Evolutionary conservation across 2,329 filamentous ascomycete genomes (phyloP).

Genomic region (Exophiala sp.): DNA sequence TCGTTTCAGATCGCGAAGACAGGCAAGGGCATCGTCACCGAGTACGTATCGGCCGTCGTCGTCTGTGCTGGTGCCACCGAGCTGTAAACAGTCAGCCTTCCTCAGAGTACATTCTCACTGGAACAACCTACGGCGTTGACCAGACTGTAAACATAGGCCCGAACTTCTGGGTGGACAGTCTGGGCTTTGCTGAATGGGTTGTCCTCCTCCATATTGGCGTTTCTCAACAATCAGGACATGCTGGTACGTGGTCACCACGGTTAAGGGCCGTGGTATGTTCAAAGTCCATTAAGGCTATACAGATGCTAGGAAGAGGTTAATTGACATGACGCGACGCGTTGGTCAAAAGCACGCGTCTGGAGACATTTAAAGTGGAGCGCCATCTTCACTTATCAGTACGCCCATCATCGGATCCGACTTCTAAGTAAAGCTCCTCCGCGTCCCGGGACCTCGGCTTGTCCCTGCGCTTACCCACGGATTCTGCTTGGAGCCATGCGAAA

Average conservation of each 20-base stretch:
- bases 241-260: neutral
- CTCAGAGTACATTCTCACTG: conserved; percentile 15
- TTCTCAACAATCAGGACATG: conserved; percentile 1
- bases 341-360: neutral
- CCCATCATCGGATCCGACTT: too few relatives aligned
- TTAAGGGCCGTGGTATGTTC: neutral
- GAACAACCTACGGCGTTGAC: conserved; percentile 73
- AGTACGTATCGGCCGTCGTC: conserved; percentile 81
- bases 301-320: too few relatives aligned
- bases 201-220: conserved; percentile 40
- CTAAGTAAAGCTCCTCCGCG: too few relatives aligned
- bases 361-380: neutral
- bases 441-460: neutral
- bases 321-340: neutral
- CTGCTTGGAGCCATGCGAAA: neutral
- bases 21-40: conserved; percentile 88
- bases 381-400: too few relatives aligned
- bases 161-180: conserved; percentile 84
- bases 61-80: conserved; percentile 76
- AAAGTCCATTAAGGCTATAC: neutral
- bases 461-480: neutral
- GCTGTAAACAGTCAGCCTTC: conserved; percentile 48
- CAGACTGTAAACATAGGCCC: conserved; percentile 88
- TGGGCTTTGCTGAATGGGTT: conserved; percentile 45
- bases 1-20: conserved; percentile 86